Conservation (phyloP, 768 basidiomycete genomes). For the Ramaria sp. region DNA sequence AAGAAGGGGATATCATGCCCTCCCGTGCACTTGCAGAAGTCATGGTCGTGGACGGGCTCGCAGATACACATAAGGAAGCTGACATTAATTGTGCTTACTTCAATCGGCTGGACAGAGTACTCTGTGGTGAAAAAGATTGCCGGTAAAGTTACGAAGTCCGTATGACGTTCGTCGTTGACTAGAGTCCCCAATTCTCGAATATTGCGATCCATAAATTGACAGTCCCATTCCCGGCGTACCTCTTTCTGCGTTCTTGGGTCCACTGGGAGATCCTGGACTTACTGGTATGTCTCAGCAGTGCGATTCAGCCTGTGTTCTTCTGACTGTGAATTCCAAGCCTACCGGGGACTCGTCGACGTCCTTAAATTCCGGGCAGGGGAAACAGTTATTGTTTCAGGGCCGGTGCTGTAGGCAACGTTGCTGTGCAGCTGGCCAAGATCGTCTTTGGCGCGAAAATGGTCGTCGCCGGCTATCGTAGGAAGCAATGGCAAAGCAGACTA, state of each 20-base stretch:
- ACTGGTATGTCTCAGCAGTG: constrained; percentile 11
- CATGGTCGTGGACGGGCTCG: background rate
- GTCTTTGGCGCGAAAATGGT: background rate
- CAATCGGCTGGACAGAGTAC: background rate
- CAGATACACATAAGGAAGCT: background rate
- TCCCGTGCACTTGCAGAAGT: background rate
- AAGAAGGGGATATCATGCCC: background rate
- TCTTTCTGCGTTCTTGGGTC: constrained; percentile 27
- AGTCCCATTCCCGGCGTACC: constrained; percentile 16
- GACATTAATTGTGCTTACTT: background rate
- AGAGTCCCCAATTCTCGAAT: background rate
- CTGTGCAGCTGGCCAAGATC: constrained; percentile 6
- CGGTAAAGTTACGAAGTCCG: background rate
- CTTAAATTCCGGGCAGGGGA: constrained; percentile 30
- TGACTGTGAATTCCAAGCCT: constrained; percentile 11
- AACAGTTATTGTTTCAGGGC: constrained; percentile 32
- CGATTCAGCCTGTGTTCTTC: too few relatives aligned
- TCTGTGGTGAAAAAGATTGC: background rate
- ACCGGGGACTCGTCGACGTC: constrained; percentile 29
- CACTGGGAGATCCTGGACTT: constrained; percentile 27
- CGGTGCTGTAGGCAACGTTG: constrained; percentile 11
- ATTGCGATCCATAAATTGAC: background rate
- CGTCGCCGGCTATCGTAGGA: constrained; percentile 8
- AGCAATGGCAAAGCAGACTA: background rate
- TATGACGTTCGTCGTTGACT: too few relatives aligned